A percentile compares a stretch with the other conserved stretches of the same genome.
These are phyloP conservation scores for Aphanomyces invadans DNA, from an alignment of 352 stramenopile genomes.

Conservation along the genomic window DNA sequence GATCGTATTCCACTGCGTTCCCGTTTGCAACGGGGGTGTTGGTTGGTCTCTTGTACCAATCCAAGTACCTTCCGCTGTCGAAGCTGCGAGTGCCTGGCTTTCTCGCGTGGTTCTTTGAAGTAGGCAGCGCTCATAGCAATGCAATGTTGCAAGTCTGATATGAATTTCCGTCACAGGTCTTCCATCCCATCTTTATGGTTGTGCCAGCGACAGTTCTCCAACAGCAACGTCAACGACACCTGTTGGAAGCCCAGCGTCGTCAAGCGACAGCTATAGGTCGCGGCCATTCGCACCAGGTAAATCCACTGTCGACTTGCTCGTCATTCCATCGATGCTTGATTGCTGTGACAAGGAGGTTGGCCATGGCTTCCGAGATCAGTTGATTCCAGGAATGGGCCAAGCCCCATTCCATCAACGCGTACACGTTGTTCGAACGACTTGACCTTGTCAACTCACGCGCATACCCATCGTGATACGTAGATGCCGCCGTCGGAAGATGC, in stretches of 20 bases:
- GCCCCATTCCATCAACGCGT: neutral
- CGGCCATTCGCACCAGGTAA: neutral
- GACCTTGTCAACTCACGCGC: too few species aligned
- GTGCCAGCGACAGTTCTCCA: slow-evolving; percentile 52
- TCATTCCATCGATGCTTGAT: neutral
- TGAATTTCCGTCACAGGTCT: slow-evolving; percentile 29
- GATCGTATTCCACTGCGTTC: slow-evolving; percentile 45
- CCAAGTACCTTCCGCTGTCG: slow-evolving; percentile 43
- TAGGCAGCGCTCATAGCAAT: slow-evolving; percentile 25
- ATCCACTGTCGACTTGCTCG: too few species aligned
- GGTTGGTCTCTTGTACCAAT: slow-evolving; percentile 56
- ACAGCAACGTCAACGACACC: slow-evolving; percentile 63
- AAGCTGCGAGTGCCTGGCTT: slow-evolving; percentile 66
- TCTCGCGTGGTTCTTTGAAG: slow-evolving; percentile 49
- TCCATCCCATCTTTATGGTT: slow-evolving; percentile 72
- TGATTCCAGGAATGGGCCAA: slow-evolving; percentile 48
- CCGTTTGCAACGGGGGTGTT: slow-evolving; percentile 54
- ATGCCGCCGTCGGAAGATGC: slow-evolving; percentile 60
- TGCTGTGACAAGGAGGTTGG: slow-evolving; percentile 27
- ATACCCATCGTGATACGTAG: neutral
- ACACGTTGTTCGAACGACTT: neutral
- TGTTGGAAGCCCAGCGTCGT: slow-evolving; percentile 61
- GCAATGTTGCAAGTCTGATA: neutral
- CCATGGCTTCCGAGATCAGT: slow-evolving; percentile 74
- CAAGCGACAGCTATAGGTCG: slow-evolving; percentile 29